phyloP scores from a whole-genome alignment of 306 rosid species.

The Cicer chorassanicum region DNA sequence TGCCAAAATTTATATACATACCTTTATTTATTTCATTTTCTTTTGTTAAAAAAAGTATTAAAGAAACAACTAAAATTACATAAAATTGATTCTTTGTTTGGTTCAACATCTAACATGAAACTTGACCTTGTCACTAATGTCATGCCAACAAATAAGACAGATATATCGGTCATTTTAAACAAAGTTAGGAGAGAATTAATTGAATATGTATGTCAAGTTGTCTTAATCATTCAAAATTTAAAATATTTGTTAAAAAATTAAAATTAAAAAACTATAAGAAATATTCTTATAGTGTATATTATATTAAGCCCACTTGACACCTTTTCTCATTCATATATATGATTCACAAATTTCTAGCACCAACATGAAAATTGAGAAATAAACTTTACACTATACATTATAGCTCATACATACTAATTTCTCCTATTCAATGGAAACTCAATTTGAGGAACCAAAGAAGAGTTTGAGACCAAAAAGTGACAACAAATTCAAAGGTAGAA shows the following conservation, averaged over 20 bases:
- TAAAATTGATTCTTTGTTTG: background rate
- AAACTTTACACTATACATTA: conserved; percentile 8
- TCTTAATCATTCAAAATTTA: conserved; percentile 32
- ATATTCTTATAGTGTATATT: background rate
- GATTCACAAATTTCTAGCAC: conserved; percentile 30
- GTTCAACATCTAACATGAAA: background rate
- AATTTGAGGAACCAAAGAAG: conserved; percentile 54
- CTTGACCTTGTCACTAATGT: conserved; percentile 10
- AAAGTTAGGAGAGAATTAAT: conserved; percentile 33
- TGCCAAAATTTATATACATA: too few species aligned
- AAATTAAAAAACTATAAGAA: background rate
- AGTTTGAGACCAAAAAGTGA: conserved; percentile 41
- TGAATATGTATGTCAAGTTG: conserved; percentile 39
- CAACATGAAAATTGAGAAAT: conserved; percentile 33
- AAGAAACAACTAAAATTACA: background rate
- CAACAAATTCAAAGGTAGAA: conserved; percentile 61
- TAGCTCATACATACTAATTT: background rate
- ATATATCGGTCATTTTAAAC: conserved; percentile 37
- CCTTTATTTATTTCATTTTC: too few species aligned
- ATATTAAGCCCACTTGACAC: conserved; percentile 44
- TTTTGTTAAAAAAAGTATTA: background rate
- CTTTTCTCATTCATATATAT: conserved; percentile 44
- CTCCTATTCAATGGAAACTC: conserved; percentile 63
- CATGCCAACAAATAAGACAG: conserved; percentile 47
- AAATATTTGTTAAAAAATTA: background rate